Base-by-base conservation (phyloP, 805 yeast species). In the Metschnikowia colocasiae region DNA sequence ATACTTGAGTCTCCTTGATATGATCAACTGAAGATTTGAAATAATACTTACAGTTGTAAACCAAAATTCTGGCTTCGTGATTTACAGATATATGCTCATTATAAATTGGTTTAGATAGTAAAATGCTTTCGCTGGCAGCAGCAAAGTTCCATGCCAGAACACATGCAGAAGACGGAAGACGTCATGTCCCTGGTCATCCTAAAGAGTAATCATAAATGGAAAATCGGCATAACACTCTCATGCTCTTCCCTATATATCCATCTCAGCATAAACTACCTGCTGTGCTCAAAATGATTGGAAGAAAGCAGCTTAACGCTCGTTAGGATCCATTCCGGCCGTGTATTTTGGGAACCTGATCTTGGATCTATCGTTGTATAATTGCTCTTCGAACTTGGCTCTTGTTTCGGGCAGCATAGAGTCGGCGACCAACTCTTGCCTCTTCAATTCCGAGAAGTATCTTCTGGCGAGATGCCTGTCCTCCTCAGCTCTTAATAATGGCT, bases 401-500 rank as follows among this genome's bases (percentile, higher is more conserved):
- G 49, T 59, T 46, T 69, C 74, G 13, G 67, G 66, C 40, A 62
- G 55, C 76, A 73, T 71, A 23, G 69, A 54, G 52, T 71, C 76
- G 48, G 68, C 70, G 39, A 70, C 73, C 57, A 69, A 60, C 33
- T 78, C 81, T 71, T 87, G 95, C 69, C 88, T 77, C 59, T 76
- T 79, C 64, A 79, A 71, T 60, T 84, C 81, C 46, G 87, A 79
- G 55, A 70, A 72, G 51, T 79, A 76, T 60, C 95, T 76, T 70
- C 95, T 80, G 35, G 86, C 87, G 35, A 76, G 63, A 58, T 85
- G 86, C 62, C 96, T 77, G 65, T 87, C 96, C 57, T 80, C 82
- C 68, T 88, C 96, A 35, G 95, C 95, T 57, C 82, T 78, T 46
- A 87, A 75, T 54, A 85, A 71, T 1, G 96, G 95, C 58, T 80